Evolutionary conservation across 2,329 filamentous ascomycete genomes (phyloP), one percentile per base, ranked within the genome.

Genomic region (Calonectria ilicicola): DNA sequence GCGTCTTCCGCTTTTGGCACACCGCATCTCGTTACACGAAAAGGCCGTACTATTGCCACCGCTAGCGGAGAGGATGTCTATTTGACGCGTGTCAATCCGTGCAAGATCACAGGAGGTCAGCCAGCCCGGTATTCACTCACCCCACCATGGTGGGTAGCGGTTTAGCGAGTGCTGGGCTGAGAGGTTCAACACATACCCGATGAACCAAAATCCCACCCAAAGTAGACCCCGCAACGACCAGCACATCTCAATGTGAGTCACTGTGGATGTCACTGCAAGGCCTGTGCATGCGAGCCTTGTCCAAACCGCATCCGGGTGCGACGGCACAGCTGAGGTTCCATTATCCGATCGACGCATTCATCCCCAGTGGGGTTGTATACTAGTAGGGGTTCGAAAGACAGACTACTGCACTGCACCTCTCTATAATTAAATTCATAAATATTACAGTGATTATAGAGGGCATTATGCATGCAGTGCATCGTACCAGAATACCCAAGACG

Each of bases 271-370:
- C 35, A 15, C 32, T 19, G 53, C 53, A 21, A 38, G 7, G 21
- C 14, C 21, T 42, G 32, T 40, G 53, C 53, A 60, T 38, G 2
- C 2, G 10, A 40, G 53, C 32, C 53, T 26, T 27, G 2, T 60
- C 26, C 32, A 38, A 9, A 15, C 21, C 53, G 26, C 14, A 8
- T 60, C 40, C 53, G 53, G 53, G 21, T 60, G 21, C n/a, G 15
- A 60, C 53, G 53, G 53, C 53, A 60, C 53, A 40, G 53, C 32
- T 40, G 53, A 60, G 35, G 53, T 60, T 60, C 35, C 53, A 60
- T 40, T 60, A 26, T 26, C 53, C 38, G 53, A 60, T 60, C 53
- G 53, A 60, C 21, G 53, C 53, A 40, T 60, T 60, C 53, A 17
- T 35, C 32, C 32, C 32, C 35, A 40, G 53, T 60, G 53, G 53